Evolutionary conservation across 2,329 filamentous ascomycete genomes (phyloP), one percentile per base, ranked within the genome.

Genomic region (Elsinoe perseae): DNA sequence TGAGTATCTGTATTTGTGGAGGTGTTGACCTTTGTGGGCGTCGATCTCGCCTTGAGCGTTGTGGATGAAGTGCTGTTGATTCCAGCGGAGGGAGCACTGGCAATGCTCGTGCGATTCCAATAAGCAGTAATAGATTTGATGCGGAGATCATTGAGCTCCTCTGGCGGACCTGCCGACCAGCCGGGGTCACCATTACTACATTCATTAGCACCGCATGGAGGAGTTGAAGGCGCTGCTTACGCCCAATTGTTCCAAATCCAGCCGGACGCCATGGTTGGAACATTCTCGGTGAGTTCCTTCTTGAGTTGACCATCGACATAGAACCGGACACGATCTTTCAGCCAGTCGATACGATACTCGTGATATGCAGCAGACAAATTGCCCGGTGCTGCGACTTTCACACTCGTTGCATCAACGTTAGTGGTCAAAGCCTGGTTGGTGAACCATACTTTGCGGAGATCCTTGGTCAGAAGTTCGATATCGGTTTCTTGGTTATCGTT

Each of bases 401-500:
- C 86, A 20, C 83, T 84, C 2, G 76, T 73, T 8, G 73, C 66
- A 1, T 76, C 75, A 0, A 84, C 82, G 27, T 78, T 71, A 3
- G 75, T 75, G 64, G 89, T 87, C 52, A 89, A 74, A 0, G 82
- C 79, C 61, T 78, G 85, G 32, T 75, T 75, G 18, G 72, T 69
- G 64, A 90, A 87, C 40, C 57, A 53, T 6, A 59, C 28, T 16
- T 46, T 18, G 8, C 23, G 23, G 9, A 55, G 40, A 40, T 59
- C 48, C 2, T 18, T 36, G 3, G 59, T 61, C 5, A 54, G 46
- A 23, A 61, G 57, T 62, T 91, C 87, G 70, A 91, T 83, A 66
- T 91, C 87, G 63, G 91, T 89, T 64, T 91, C 87, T 65, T 88
- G 83, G 0, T 83, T 86, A 68, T 92, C 83, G 68, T 89, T 87